Evolutionary conservation across 768 basidiomycete species (phyloP), one percentile per base, ranked within the genome.

Genomic region (Favolaschia claudopus): DNA sequence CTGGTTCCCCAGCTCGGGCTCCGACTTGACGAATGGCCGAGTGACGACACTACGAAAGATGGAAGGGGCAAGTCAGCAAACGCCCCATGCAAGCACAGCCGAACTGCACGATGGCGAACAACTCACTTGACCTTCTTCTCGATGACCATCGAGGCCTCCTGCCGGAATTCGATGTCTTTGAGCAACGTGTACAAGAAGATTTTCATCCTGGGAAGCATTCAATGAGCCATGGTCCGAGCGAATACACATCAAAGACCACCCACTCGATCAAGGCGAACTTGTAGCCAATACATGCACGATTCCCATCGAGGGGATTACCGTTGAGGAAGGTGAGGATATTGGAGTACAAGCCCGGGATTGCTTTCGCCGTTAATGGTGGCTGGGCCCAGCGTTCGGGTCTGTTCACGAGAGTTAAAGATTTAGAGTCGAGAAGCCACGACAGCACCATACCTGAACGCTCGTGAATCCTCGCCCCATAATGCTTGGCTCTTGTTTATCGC

Each of bases 391-490:
- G 74, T 60, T 85, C 85, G 33, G 86, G 86, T 52, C 79, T 81
- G 69, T 24, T 66, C 63, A 70, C 58, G 50, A 60, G 40, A 47
- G 51, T 37, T 29, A 63, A 69, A 68, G 66, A 63, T 67, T 61
- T 47, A 43, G 37, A 58, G 44, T 65, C 60, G 37, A 49, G 69
- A 63, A 53, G 58, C 49, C 53, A 56, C 65, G 42, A 45, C 46
- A 44, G 65, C 40, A 57, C 69, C 79, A 48, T 74, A 83, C 75
- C 82, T 77, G 76, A 91, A 91, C 60, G 73, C 75, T 37, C 76
- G 68, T n/a, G 88, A 87, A 67, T 92, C 88, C 25, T 76, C 76
- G 14, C 91, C 90, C 85, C 89, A 93, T 19, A 88, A 72, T 29
- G 72, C 74, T 48, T 55, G 54, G 60, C 76, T 77, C 65, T 82